Percentiles rank a stretch among this genome's conserved stretches.
Evolutionary conservation across 805 yeast genomes (phyloP).

Genomic region (Yarrowia sp.): DNA sequence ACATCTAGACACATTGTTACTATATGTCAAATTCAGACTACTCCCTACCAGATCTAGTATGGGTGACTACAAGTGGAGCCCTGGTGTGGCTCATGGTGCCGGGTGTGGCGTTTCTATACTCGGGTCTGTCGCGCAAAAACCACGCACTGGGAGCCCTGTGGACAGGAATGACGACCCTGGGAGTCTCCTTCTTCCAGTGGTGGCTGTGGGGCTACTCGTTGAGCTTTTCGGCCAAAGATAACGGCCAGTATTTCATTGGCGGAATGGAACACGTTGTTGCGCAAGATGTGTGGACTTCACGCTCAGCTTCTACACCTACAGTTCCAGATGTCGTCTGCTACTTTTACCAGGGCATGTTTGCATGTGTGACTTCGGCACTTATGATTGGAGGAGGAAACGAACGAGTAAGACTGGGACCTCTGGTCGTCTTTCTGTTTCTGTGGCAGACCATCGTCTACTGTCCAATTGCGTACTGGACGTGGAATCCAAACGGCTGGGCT

Average conservation of each 20-base stretch:
- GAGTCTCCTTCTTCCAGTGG: constrained; percentile 89
- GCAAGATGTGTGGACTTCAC: constrained; percentile 55
- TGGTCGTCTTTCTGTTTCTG: constrained; percentile 88
- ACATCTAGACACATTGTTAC: no score
- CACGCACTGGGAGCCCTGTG: constrained; percentile 91
- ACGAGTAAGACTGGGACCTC: constrained; percentile 94
- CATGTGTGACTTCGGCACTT: constrained; percentile 84
- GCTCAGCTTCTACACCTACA: constrained; percentile 36
- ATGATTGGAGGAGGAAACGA: constrained; percentile 98
- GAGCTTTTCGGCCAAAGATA: constrained; percentile 62
- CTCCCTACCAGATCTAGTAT: neutral
- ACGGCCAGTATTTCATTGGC: constrained; percentile 80
- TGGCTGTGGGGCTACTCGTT: constrained; percentile 97
- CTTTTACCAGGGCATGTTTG: constrained; percentile 95
- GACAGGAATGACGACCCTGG: constrained; percentile 88
- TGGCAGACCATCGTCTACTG: constrained; percentile 96
- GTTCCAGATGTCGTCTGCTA: constrained; percentile 88
- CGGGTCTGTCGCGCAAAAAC: constrained; percentile 93
- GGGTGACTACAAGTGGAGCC: constrained; percentile 41
- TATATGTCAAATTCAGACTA: no score
- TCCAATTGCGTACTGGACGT: constrained; percentile 97
- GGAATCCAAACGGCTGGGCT: constrained; percentile 95
- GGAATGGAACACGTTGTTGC: constrained; percentile 79
- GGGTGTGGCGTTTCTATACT: constrained; percentile 87
- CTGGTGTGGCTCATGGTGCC: constrained; percentile 74